These are phyloP conservation scores for Ustilago hordei DNA, from an alignment of 1,284 basidiomycete genomes.

Conservation along the genomic window DNA sequence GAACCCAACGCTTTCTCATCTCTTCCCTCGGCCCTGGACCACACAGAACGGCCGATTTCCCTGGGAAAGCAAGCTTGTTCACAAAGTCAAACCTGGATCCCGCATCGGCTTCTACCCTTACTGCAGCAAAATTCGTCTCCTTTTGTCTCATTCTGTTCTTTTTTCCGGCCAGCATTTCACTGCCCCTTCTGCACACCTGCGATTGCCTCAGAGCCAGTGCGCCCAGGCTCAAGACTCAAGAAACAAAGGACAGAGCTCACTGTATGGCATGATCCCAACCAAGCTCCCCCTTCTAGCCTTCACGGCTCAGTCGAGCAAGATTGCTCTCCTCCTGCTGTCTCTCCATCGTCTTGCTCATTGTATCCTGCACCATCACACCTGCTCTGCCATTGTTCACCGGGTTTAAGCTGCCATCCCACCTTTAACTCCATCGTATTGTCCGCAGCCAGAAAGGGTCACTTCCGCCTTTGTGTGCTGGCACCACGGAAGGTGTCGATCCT, in stretches of 20 bases:
- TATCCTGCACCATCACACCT: not conserved
- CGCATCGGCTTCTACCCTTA: not conserved
- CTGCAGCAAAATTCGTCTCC: constrained; percentile 7
- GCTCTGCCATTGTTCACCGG: not conserved
- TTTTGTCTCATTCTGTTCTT: constrained; percentile 6
- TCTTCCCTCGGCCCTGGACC: not conserved
- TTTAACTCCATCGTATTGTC: not conserved
- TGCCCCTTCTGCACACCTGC: not conserved
- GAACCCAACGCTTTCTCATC: not conserved
- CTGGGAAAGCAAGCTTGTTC: not conserved
- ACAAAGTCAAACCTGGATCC: constrained; percentile 4
- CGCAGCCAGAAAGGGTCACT: not conserved
- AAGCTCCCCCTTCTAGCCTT: not conserved
- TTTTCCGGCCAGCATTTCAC: constrained; percentile 4
- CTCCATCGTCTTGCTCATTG: not conserved
- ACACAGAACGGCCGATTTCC: not conserved
- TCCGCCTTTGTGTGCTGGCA: not conserved
- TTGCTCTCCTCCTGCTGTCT: not conserved
- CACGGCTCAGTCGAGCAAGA: not conserved
- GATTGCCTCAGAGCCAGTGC: not conserved
- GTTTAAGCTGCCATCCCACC: not conserved
- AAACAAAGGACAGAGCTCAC: not conserved
- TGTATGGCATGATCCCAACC: not conserved
- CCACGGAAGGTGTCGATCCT: not conserved
- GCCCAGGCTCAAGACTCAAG: constrained; percentile 2